A percentile compares a stretch with the other conserved stretches of the same genome.
These are phyloP conservation scores for Phytophthora idaei DNA, from an alignment of 352 stramenopile genomes.

Conservation along the genomic window DNA sequence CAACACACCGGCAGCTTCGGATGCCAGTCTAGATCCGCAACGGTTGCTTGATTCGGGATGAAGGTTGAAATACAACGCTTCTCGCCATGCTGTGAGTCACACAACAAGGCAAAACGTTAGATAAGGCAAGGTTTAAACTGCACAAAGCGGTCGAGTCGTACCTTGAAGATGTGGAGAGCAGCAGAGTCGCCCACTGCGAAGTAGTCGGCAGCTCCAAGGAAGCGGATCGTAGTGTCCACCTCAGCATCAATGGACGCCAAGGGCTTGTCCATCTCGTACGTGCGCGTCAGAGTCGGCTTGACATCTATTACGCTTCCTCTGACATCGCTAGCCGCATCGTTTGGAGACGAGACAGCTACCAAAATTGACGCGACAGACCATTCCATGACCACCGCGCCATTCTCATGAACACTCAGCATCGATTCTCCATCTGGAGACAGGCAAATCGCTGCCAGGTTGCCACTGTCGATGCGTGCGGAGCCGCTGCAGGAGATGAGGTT, in stretches of 20 bases:
- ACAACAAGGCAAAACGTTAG: slow-evolving; percentile 9
- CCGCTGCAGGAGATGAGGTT: slow-evolving; percentile 29
- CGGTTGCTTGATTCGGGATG: slow-evolving; percentile 31
- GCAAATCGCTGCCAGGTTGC: slow-evolving; percentile 34
- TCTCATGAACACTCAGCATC: slow-evolving; percentile 42
- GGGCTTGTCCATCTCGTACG: slow-evolving; percentile 36
- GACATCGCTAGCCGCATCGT: slow-evolving; percentile 25
- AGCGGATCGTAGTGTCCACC: slow-evolving; percentile 39
- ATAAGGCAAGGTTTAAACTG: not conserved
- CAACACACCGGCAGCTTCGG: slow-evolving; percentile 39
- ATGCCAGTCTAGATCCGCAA: slow-evolving; percentile 52
- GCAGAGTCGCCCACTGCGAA: slow-evolving; percentile 44
- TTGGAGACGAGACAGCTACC: slow-evolving; percentile 16
- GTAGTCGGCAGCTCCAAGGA: slow-evolving; percentile 35
- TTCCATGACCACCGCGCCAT: slow-evolving; percentile 33
- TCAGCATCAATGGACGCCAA: slow-evolving; percentile 10
- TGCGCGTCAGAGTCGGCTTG: slow-evolving; percentile 27
- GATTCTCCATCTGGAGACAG: slow-evolving; percentile 39
- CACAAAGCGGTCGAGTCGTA: slow-evolving; percentile 15
- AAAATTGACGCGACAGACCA: slow-evolving; percentile 42
- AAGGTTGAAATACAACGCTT: slow-evolving; percentile 23
- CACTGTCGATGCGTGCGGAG: slow-evolving; percentile 9
- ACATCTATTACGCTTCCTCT: slow-evolving; percentile 41
- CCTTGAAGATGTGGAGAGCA: slow-evolving; percentile 45
- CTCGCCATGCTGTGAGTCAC: slow-evolving; percentile 31